phyloP scores from a whole-genome alignment of 2,329 filamentous ascomycete species.

The Ilyonectria sp. region DNA sequence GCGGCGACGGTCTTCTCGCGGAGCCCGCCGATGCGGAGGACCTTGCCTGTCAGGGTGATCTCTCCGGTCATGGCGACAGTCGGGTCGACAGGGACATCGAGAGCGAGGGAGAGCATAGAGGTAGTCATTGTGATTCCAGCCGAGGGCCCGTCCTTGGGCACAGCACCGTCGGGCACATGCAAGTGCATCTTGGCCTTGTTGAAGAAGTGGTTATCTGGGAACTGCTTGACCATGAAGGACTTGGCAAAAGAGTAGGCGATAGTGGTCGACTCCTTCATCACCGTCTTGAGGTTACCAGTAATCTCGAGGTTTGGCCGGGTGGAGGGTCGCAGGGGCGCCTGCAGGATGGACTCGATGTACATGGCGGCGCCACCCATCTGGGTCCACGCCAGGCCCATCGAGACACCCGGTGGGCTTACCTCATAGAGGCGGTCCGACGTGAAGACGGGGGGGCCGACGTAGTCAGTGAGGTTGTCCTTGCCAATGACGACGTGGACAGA shows the following conservation, averaged over 20 bases:
- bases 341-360: slow-evolving; percentile 97
- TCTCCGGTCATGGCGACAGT: slow-evolving; percentile 98
- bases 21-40: slow-evolving; percentile 92
- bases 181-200: slow-evolving; percentile 95
- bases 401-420: slow-evolving; percentile 90
- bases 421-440: slow-evolving; percentile 97
- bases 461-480: slow-evolving; percentile 94
- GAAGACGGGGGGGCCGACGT: slow-evolving; percentile 95
- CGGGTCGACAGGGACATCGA: slow-evolving; percentile 84
- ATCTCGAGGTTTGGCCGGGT: slow-evolving; percentile 88
- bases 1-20: slow-evolving; percentile 98
- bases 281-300: slow-evolving; percentile 93
- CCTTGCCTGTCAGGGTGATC: slow-evolving; percentile 96
- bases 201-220: slow-evolving; percentile 94
- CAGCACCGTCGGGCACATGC: slow-evolving; percentile 96
- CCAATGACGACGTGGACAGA: slow-evolving; percentile 87
- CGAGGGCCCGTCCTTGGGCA: slow-evolving; percentile 93
- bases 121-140: slow-evolving; percentile 99
- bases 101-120: slow-evolving; percentile 85
- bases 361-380: slow-evolving; percentile 96
- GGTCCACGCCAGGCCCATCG: slow-evolving; percentile 99
- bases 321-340: slow-evolving; percentile 81
- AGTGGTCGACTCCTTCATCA: slow-evolving; percentile 97
- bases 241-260: slow-evolving; percentile 98
- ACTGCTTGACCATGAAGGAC: slow-evolving; percentile 86